Base-by-base conservation (phyloP, 2,329 filamentous ascomycete species). In the Fusarium sp. region DNA sequence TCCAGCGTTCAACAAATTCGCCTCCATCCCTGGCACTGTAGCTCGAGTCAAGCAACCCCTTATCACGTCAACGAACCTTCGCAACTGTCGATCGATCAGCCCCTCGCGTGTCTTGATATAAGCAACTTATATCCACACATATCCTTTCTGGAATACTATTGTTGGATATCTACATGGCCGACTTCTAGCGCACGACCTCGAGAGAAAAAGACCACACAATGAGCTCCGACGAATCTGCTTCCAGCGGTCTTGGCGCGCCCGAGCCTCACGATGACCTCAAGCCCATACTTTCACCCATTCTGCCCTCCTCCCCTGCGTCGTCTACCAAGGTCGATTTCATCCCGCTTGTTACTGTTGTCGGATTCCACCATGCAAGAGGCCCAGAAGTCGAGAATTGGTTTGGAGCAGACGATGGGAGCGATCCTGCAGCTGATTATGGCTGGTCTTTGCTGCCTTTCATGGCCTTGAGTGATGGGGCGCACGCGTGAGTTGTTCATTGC, bases 321-420 rank as follows among this genome's bases (percentile, higher is more conserved):
- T 77, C 80, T 12, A 74, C 75, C 26, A 78, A 73, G 67, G 64
- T 75, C 15, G 83, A 84, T 68, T 92, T 91, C 80, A 84, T 86
- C 63, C 93, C 93, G 48, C 86, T 95, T 79, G 92, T 95, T 54
- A 90, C 91, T 72, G 92, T 95, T 66, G 92, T 95, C 77, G 93
- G 92, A 81, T 95, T 95, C 80, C 93, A 95, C 82, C 93, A 95
- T 86, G 92, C 93, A 61, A 87, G 90, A 80, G 96, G 96, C 14
- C 96, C 96, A 36, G 96, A 99, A 84, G 93, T 98, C 63, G 95
- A 98, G 85, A 89, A 88, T 78, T 98, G 95, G 93, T 94, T 97
- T 79, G 95, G 94, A 70, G 90, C 84, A 33, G 82, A 91, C 26
- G 91, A 95, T 75, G 93, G 91, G 60, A 86, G 85, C 65, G 95